These are phyloP conservation scores for Podosphaera aphanis DNA, from an alignment of 2,329 filamentous ascomycete genomes.

Conservation along the genomic window DNA sequence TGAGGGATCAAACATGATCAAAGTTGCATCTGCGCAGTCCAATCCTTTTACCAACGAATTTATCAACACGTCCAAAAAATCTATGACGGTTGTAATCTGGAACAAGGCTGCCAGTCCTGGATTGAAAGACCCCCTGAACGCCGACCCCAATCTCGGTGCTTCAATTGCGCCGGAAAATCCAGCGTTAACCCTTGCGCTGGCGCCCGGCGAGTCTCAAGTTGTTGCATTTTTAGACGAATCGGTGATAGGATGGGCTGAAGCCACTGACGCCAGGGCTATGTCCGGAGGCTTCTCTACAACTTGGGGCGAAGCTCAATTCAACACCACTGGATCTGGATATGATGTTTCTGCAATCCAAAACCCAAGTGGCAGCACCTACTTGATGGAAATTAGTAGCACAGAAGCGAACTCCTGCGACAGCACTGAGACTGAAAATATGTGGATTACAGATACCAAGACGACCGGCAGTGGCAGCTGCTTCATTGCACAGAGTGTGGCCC, in stretches of 20 bases:
- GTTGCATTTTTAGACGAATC: conserved; percentile 13
- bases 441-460: conserved; percentile 10
- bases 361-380: conserved; percentile 11
- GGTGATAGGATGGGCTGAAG: conserved; percentile 10
- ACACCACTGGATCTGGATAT: conserved; percentile 10
- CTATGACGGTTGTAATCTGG: conserved; percentile 13
- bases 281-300: conserved; percentile 11
- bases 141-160: background rate
- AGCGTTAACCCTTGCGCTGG: conserved; percentile 10
- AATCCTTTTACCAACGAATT: conserved; percentile 12
- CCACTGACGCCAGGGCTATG: conserved; percentile 1
- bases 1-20: conserved; percentile 14
- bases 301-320: conserved; percentile 14
- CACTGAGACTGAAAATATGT: conserved; percentile 12
- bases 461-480: conserved; percentile 15
- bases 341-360: conserved; percentile 15
- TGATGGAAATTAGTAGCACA: conserved; percentile 12
- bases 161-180: conserved; percentile 10
- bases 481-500: conserved; percentile 8
- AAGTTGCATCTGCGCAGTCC: conserved; percentile 5
- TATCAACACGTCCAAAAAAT: conserved; percentile 7
- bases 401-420: conserved; percentile 11
- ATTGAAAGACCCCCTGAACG: background rate
- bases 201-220: conserved; percentile 8
- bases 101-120: conserved; percentile 9